Evolutionary conservation across 306 rosid species (phyloP), one percentile per base, ranked within the genome.

Genomic region (Cercis canadensis): DNA sequence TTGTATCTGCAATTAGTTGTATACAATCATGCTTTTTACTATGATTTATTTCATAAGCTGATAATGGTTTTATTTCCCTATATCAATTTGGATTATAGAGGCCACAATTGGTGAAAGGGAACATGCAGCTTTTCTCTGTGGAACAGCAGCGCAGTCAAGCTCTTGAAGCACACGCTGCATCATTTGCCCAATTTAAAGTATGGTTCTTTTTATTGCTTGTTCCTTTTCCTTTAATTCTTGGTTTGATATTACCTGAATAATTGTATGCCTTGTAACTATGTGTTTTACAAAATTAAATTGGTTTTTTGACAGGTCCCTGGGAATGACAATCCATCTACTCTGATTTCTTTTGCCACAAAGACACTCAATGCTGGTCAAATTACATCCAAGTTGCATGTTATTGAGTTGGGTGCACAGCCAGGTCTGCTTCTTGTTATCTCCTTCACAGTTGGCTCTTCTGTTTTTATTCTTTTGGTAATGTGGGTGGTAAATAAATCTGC

Each of bases 71-170:
- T 75, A 78, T 51, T 70, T 64, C 44, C 44, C 73, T 19, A 55
- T 55, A 58, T 24, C 37, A 19, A 39, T 69, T 76, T 69, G 74
- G 60, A 66, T 67, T 81, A 18, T 55, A 95, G 99, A 82, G 96
- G 90, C 96, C 96, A 43, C 97, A 95, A 66, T 76, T 95, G 86
- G 99, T 95, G 72, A 95, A 95, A 80, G 99, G 99, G 76, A 95
- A 90, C 80, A 85, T 95, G 99, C 99, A 95, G 74, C 97, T 95
- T 66, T 95, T 87, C 77, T 95, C 99, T 0, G 86, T 91, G 74
- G 99, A 95, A 34, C 99, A 95, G 84, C 99, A 95, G 85, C 90
- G 97, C 47, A 94, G 99, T 83, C 99, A 94, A 83, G 99, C 99
- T 67, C 92, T 94, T 73, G 99, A 94, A 87, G 97, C 99, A 8